These are phyloP conservation scores for Crithidia mellificae DNA, from an alignment of 208 protist species.

Conservation along the genomic window DNA sequence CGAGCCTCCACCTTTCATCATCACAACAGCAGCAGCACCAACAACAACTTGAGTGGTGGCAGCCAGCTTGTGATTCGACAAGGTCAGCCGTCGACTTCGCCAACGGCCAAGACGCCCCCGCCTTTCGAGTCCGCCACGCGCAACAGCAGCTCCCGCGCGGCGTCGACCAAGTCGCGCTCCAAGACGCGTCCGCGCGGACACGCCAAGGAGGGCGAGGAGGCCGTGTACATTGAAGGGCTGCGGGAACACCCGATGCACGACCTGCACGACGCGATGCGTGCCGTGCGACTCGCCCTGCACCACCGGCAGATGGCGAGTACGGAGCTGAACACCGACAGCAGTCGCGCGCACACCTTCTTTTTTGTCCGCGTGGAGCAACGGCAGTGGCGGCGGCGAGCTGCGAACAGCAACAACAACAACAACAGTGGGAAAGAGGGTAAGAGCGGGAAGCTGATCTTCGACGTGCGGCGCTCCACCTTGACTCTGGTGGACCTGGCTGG, in stretches of 20 bases:
- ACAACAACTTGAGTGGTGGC: not conserved
- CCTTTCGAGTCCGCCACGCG: not conserved
- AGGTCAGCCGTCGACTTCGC: not conserved
- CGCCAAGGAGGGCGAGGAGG: conserved; percentile 11
- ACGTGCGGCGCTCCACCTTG: conserved; percentile 73
- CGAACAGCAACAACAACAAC: not conserved
- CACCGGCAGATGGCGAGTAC: conserved; percentile 68
- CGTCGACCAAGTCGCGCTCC: conserved; percentile 3
- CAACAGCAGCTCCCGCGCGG: not conserved
- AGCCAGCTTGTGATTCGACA: conserved; percentile 15
- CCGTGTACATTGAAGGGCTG: conserved; percentile 56
- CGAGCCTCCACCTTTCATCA: not conserved
- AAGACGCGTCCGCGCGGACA: not conserved
- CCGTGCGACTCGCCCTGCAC: conserved; percentile 35
- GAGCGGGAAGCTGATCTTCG: too few species aligned
- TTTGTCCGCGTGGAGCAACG: conserved; percentile 51
- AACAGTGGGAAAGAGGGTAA: conserved; percentile 8
- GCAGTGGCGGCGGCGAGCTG: conserved; percentile 1
- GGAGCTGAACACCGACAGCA: conserved; percentile 83
- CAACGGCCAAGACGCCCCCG: not conserved
- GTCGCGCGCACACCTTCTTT: conserved; percentile 87
- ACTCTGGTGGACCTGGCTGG: conserved; percentile 94
- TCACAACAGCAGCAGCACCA: not conserved
- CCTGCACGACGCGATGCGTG: conserved; percentile 44
- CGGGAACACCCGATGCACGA: conserved; percentile 37